Evolutionary conservation across 768 basidiomycete species (phyloP).

Genomic region (Cyclocybe aegerita): DNA sequence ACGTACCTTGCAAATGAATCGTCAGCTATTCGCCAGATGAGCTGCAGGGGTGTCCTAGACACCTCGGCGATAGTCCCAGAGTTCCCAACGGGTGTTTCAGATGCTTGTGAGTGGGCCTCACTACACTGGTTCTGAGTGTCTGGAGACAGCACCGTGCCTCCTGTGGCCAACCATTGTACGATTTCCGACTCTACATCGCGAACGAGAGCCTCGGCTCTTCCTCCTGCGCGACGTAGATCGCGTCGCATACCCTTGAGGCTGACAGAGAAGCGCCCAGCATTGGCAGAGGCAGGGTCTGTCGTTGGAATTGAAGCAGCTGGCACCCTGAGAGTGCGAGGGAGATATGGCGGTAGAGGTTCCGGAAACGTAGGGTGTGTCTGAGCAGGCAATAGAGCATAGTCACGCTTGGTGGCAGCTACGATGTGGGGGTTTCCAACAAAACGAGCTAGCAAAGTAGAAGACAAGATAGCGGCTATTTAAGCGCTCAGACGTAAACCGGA

Average conservation of each 20-base stretch:
- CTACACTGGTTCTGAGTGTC: slow-evolving; percentile 24
- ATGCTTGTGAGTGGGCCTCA: slow-evolving; percentile 17
- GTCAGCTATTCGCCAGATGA: slow-evolving; percentile 72
- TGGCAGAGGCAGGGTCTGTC: slow-evolving; percentile 53
- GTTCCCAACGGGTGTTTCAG: slow-evolving; percentile 49
- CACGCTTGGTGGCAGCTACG: slow-evolving; percentile 55
- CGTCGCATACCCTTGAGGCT: slow-evolving; percentile 75
- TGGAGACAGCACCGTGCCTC: slow-evolving; percentile 56
- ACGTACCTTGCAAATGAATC: slow-evolving; percentile 79
- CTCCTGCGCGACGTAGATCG: slow-evolving; percentile 60
- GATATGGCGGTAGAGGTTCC: slow-evolving; percentile 68
- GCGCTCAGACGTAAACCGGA: not conserved
- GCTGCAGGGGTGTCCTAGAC: slow-evolving; percentile 58
- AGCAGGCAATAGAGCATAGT: slow-evolving; percentile 48
- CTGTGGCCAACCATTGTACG: slow-evolving; percentile 57
- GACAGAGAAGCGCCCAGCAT: slow-evolving; percentile 75
- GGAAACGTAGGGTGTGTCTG: slow-evolving; percentile 63
- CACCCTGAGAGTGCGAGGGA: slow-evolving; percentile 58
- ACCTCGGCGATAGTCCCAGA: slow-evolving; percentile 64
- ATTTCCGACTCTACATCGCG: slow-evolving; percentile 67
- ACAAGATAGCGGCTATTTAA: not conserved
- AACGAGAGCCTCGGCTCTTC: slow-evolving; percentile 62
- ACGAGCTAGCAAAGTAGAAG: slow-evolving; percentile 43
- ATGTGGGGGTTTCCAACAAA: slow-evolving; percentile 77
- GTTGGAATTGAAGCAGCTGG: slow-evolving; percentile 40